Evolutionary conservation across 169 alveolate species (phyloP).

Genomic region (Eimeria necatrix): DNA sequence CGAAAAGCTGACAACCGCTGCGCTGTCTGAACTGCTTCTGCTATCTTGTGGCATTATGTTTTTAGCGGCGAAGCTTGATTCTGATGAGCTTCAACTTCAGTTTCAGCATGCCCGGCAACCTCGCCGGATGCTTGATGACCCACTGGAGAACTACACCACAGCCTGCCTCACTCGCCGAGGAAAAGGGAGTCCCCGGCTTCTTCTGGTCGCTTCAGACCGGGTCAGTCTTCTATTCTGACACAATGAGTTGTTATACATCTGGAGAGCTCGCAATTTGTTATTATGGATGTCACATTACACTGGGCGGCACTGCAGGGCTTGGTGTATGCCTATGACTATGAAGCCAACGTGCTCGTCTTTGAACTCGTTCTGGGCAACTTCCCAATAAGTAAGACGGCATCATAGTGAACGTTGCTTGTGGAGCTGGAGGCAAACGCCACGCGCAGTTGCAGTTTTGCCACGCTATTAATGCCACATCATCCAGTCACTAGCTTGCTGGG

Average conservation of each 20-base stretch:
- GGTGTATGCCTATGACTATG: constrained; percentile 75
- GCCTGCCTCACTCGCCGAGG: constrained; percentile 78
- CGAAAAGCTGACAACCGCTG: not conserved
- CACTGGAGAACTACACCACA: constrained; percentile 62
- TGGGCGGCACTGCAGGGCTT: constrained; percentile 62
- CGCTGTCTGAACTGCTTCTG: not conserved
- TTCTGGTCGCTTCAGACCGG: constrained; percentile 68
- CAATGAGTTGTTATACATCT: no score
- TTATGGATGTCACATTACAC: not conserved
- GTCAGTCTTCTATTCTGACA: not conserved
- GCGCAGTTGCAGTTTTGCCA: no score
- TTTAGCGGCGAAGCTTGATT: constrained; percentile 5
- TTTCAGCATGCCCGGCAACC: constrained; percentile 74
- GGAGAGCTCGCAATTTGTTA: not conserved
- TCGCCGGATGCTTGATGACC: constrained; percentile 63
- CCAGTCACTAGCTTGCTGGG: not conserved
- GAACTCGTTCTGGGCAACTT: constrained; percentile 67
- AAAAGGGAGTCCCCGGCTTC: constrained; percentile 45
- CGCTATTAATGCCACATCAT: no score
- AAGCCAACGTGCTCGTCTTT: constrained; percentile 70
- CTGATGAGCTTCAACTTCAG: constrained; percentile 58
- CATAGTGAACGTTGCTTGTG: not conserved
- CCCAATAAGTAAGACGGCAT: constrained; percentile 6
- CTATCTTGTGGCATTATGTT: not conserved
- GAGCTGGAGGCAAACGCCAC: not conserved